These are phyloP conservation scores for Alternaria triticina DNA, from an alignment of 2,329 filamentous ascomycete genomes.

Conservation along the genomic window DNA sequence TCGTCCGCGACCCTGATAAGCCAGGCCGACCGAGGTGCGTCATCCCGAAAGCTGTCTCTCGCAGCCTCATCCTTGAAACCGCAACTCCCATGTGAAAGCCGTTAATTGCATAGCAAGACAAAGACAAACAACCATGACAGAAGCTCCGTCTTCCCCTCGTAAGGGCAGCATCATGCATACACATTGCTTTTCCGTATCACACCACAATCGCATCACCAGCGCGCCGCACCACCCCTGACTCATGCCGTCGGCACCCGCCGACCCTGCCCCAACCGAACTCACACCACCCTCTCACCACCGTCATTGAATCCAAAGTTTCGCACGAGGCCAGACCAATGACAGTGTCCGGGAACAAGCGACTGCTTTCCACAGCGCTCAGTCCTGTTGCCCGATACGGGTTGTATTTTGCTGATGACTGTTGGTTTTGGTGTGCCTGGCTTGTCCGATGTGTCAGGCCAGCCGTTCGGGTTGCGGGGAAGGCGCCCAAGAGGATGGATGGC, in stretches of 20 bases:
- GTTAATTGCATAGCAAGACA: background rate
- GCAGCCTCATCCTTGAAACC: background rate
- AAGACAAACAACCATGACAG: background rate
- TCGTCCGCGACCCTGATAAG: background rate
- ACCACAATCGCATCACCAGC: constrained; percentile 6
- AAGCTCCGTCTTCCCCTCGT: accelerated
- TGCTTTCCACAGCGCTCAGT: background rate
- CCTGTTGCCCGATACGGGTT: background rate
- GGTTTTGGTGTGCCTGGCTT: background rate
- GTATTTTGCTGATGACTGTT: background rate
- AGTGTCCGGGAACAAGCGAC: constrained; percentile 9
- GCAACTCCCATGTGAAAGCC: background rate
- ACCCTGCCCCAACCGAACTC: constrained; percentile 16
- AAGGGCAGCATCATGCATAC: background rate
- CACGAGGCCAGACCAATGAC: background rate
- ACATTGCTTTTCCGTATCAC: background rate
- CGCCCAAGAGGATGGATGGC: background rate
- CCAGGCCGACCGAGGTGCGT: background rate
- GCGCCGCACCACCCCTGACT: background rate
- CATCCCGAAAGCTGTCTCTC: background rate
- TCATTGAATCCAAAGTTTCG: background rate
- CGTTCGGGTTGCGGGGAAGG: background rate
- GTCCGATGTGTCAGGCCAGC: constrained; percentile 8
- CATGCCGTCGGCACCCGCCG: constrained; percentile 30
- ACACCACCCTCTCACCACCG: constrained; percentile 35